These are phyloP conservation scores for Cymbopogon flexuosus DNA, from an alignment of 202 grass and related monocot species.

Conservation along the genomic window DNA sequence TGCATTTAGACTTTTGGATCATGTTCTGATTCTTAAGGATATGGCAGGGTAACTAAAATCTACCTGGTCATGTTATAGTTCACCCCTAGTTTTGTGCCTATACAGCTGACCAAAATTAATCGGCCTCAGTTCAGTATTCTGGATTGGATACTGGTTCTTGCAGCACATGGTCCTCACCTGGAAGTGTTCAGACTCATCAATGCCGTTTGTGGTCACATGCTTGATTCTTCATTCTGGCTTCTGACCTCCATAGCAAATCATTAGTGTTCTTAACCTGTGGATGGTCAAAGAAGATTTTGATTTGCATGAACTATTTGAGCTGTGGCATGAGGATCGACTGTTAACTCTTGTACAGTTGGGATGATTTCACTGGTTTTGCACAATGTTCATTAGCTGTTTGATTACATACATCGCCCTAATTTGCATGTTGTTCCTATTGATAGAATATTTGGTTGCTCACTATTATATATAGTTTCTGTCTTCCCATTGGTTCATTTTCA, in stretches of 20 bases:
- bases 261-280: constrained; percentile 2
- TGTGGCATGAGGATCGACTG: constrained; percentile 16
- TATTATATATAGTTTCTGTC: constrained; percentile 31
- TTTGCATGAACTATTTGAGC: constrained; percentile 11
- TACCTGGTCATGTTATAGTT: constrained; percentile 26
- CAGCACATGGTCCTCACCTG: not conserved
- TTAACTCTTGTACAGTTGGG: constrained; percentile 26
- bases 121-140: constrained; percentile 26
- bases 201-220: not conserved
- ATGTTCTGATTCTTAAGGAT: constrained; percentile 10
- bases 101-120: constrained; percentile 4
- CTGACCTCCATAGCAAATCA: constrained; percentile 27
- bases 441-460: constrained; percentile 26
- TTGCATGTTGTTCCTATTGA: constrained; percentile 31
- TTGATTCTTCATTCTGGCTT: constrained; percentile 26
- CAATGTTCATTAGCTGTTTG: constrained; percentile 29
- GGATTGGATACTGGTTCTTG: constrained; percentile 27
- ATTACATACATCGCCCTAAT: constrained; percentile 25
- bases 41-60: constrained; percentile 25
- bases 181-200: constrained; percentile 14
- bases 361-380: constrained; percentile 37
- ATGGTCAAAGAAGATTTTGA: constrained; percentile 34
- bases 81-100: not conserved
- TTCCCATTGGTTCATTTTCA: constrained; percentile 46
- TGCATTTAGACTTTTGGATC: constrained; percentile 11